Evolutionary conservation across 1,284 basidiomycete species (phyloP), one percentile per base, ranked within the genome.

Genomic region (Grifola frondosa): DNA sequence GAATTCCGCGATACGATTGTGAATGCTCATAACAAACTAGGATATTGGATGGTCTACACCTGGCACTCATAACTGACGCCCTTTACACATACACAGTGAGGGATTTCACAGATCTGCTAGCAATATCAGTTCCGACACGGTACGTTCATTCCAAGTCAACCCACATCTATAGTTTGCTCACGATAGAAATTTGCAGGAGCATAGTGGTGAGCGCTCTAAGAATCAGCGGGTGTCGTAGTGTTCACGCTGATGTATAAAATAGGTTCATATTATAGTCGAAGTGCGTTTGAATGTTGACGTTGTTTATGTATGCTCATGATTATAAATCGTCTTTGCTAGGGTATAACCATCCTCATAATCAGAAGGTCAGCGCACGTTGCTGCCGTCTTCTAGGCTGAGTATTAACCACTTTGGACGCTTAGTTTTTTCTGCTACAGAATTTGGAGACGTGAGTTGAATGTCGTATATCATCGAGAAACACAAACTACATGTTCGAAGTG

Each of bases 371-470:
- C n/a, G n/a, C n/a, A n/a, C 1, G 0, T 17, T 13, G 5, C 2
- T 8, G n/a, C n/a, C n/a, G n/a, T n/a, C n/a, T n/a, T n/a, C n/a
- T n/a, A n/a, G n/a, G n/a, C n/a, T n/a, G n/a, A n/a, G n/a, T n/a
- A n/a, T 10, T 28, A 3, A 19, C 16, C n/a, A 15, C 12, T 9
- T 4, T n/a, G n/a, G n/a, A n/a, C 12, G 10, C 4, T 5, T 23
- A 54, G 52, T 8, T 39, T 54, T 3, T 54, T 52, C 23, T 54
- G 53, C 25, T 42, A 54, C 6, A 32, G 53, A 25, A 45, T 54
- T 1, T 52, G 53, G 53, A 54, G 37, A 48, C 31, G 53, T 54
- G 35, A 23, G 45, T 19, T 11, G n/a, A n/a, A n/a, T n/a, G 3
- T 21, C 3, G 22, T 24, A 7, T 28, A 3, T n/a, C n/a, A n/a